Base-by-base conservation (phyloP, 768 basidiomycete genomes). In the Pleurotus sapidus region DNA sequence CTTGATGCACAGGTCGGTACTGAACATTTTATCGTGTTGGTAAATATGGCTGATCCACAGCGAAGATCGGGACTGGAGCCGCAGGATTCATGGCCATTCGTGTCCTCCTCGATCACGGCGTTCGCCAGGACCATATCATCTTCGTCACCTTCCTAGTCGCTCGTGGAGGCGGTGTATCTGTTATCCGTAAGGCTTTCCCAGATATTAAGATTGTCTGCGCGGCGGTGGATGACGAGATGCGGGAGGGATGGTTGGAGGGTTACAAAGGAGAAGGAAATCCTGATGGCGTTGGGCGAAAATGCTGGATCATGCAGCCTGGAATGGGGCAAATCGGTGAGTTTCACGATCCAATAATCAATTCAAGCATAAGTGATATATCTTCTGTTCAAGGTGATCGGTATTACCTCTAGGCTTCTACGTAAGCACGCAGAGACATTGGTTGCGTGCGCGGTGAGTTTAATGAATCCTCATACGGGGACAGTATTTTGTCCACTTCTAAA, bases 41-140 rank as follows among this genome's bases (percentile, higher is more conserved):
- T 24, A 46, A 39, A 47, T 45, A 15, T 45, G 49, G n/a, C 51
- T 57, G 42, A 50, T 49, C 7, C 17, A 12, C 14, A 17, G 45
- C 37, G 15, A 61, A 96, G 88, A 93, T 98, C 68, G 94, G 93
- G 5, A 98, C 96, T 0, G 96, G 88, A 4, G 95, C 95, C 0
- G 86, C 92, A 3, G 88, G 88, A 17, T 91, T 98, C 70, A 98
- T 98, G 96, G 89, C 95, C 0, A 91, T 99, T 59, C 89, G 96
- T 25, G 83, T 96, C 9, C 75, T 98, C 8, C 80, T 98, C 15
- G 96, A 99, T 67, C 96, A 99, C 63, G 94, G 96, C 11, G 87
- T 96, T 15, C 81, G 70, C 56, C 84, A 94, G 69, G 84, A 89
- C 59, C 86, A 83, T 64, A 95, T 97, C 62, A 84, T 97, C 57